Evolutionary conservation across 257 asterid genomes (phyloP), one percentile per base, ranked within the genome.

Genomic region (Marsdenia floribunda): DNA sequence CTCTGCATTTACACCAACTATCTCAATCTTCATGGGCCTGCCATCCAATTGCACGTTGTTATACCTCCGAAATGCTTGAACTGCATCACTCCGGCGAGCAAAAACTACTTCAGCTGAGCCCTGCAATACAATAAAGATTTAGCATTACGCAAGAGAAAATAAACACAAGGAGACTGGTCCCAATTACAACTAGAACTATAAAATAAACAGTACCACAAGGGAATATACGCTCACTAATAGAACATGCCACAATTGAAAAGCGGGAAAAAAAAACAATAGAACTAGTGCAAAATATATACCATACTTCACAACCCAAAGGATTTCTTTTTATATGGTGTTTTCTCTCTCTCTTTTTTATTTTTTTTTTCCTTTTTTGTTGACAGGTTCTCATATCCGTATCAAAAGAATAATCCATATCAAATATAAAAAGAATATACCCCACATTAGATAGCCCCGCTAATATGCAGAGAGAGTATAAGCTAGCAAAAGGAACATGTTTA

Each of bases 31-130:
- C 96, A 90, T 90, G 26, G 97, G 97, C 85, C 78, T 88, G 24
- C 97, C 98, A 84, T 93, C 94, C 85, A 93, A 81, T 59, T 91
- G 96, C 46, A 92, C 97, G 49, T 90, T 89, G 84, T 93, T 93
- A 42, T 91, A 93, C 14, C 82, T 90, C 78, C 82, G 88, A 5
- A 86, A 79, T n/a, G 98, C 97, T 84, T 84, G 91, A 72, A 93
- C 80, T 35, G 97, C 97, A 86, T 93, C 97, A 85, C 87, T 91
- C 79, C 93, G 85, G 57, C 96, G 86, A 19, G 86, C 85, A 82
- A 87, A 91, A 42, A 91, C 77, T 52, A 93, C 93, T 82, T 93
- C 98, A 54, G 95, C 97, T 21, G 97, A 85, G 26, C 97, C 97
- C 97, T 93, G 86, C 33, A 72, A 22, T 44, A 52, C 15, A 38